phyloP scores from a whole-genome alignment of 73 alveolate species.

The Symbiodinium natans region DNA sequence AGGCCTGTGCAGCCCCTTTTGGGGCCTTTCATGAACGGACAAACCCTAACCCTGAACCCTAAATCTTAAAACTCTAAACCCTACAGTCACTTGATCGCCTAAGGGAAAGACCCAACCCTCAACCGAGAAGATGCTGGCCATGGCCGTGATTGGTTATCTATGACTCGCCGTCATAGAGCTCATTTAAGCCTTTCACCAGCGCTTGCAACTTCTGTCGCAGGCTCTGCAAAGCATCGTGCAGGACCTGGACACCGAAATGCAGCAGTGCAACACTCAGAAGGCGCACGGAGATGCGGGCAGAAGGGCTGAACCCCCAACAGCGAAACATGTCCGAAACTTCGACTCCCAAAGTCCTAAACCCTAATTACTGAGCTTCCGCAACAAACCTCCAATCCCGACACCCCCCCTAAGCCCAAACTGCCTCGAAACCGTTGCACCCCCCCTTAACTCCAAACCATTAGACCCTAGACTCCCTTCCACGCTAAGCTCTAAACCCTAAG shows the following conservation, averaged over 20 bases:
- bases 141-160: too few species aligned
- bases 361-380: not conserved
- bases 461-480: not conserved
- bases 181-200: not conserved
- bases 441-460: not conserved
- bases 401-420: not conserved
- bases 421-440: not conserved
- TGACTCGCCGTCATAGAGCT: conserved; percentile 16
- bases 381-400: not conserved
- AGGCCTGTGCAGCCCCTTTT: too few species aligned
- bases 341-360: not conserved
- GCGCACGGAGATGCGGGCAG: too few species aligned
- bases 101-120: too few species aligned
- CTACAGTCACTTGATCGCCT: too few species aligned
- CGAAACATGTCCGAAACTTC: too few species aligned
- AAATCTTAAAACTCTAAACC: too few species aligned
- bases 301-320: too few species aligned
- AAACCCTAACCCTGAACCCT: too few species aligned
- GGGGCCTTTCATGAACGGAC: too few species aligned
- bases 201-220: not conserved
- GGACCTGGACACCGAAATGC: not conserved
- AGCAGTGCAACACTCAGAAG: too few species aligned
- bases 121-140: too few species aligned
- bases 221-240: not conserved
- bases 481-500: not conserved